Evolutionary conservation across 805 yeast species (phyloP).

Genomic region (Yarrowia keelungensis): DNA sequence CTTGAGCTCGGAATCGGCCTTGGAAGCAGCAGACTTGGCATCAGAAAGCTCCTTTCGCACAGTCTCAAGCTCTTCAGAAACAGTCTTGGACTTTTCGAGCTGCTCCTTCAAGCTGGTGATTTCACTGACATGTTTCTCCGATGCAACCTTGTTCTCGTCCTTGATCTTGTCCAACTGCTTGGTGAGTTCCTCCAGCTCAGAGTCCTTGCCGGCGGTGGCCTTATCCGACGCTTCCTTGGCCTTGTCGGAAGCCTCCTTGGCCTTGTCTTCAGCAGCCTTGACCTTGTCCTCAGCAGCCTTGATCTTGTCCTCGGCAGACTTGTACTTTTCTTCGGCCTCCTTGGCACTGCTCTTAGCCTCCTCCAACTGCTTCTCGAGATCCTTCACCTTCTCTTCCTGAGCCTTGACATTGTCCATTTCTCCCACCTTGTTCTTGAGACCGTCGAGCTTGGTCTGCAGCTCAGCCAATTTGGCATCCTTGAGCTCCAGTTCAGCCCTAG

Average conservation of each 20-base stretch:
- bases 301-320: neutral
- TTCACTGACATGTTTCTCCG: slow-evolving; percentile 10
- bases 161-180: slow-evolving; percentile 9
- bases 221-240: neutral
- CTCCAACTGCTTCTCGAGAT: slow-evolving; percentile 16
- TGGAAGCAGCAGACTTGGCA: slow-evolving; percentile 16
- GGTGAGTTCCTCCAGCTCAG: slow-evolving; percentile 3
- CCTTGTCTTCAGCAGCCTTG: neutral
- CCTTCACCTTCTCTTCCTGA: slow-evolving; percentile 25
- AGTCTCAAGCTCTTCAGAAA: neutral
- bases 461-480: slow-evolving; percentile 21
- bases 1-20: slow-evolving; percentile 18
- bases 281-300: neutral
- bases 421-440: slow-evolving; percentile 31
- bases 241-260: slow-evolving; percentile 5
- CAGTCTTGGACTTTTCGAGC: slow-evolving; percentile 12
- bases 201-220: neutral
- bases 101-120: slow-evolving; percentile 19
- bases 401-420: slow-evolving; percentile 35
- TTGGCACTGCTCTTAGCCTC: neutral
- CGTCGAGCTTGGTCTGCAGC: slow-evolving; percentile 21
- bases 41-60: slow-evolving; percentile 30
- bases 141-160: slow-evolving; percentile 12
- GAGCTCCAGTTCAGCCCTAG: slow-evolving; percentile 27
- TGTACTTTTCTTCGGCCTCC: neutral